Base-by-base conservation (phyloP, 768 basidiomycete genomes). In the Chalciporus pseudorubinellus region DNA sequence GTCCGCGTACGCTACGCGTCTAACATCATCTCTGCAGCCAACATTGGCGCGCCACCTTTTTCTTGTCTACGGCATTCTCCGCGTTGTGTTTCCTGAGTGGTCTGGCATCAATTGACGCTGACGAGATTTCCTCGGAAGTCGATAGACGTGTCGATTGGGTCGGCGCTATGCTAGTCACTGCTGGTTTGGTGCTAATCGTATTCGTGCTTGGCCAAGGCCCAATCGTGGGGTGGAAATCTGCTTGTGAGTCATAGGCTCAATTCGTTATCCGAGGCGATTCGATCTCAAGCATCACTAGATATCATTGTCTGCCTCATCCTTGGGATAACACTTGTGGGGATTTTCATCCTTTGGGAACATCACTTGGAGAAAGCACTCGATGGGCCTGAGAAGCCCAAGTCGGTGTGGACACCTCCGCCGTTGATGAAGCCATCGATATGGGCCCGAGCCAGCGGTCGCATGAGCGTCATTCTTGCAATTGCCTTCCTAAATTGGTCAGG, bases 161-260 rank as follows among this genome's bases (percentile, higher is more conserved):
- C 18, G 92, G 92, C 3, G 86, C 85, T 0, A 65, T 76, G 14
- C 65, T 92, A 13, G 69, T 82, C 48, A 89, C 88, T 0, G 64
- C 72, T 1, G 89, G 87, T 0, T 70, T 92, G 28, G 78, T 86
- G 1, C 68, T 92, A 0, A 74, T 93, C 54, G 75, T 85, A 8
- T 92, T 91, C 58, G 83, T 84, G 0, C 77, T 94, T 4, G 81
- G 84, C 43, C 80, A 88, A 55, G 88, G 82, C 6, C 75, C 75
- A n/a, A 69, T 75, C 16, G 85, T 82, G 4, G 78, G 80, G 9
- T 92, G 87, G 87, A 69, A 64, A 10, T 84, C 84, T 4, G 57
- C 71, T 5, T 81, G 82, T 84, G 56, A 51, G 80, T 56, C 0
- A 16, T 22, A 24, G 21, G 16, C 36, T 19, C 21, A 39, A 13